Evolutionary conservation across 2,329 filamentous ascomycete genomes (phyloP).

Genomic region (Botrytis squamosa): DNA sequence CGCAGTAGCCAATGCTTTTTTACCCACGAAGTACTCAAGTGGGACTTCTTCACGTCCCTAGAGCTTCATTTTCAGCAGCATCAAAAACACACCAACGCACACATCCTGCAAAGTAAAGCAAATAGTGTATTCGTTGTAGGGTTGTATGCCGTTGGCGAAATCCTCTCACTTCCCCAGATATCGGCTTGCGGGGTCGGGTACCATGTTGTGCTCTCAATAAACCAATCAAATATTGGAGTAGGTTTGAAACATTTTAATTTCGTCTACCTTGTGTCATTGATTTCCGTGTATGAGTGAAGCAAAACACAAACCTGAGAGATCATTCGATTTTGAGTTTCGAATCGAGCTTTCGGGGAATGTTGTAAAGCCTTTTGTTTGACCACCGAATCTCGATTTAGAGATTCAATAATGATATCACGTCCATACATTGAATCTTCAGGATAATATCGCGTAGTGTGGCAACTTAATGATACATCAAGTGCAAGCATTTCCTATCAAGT

Average conservation of each 20-base stretch:
- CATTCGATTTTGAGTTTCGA: not conserved
- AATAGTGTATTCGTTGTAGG: not conserved
- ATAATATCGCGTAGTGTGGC: not conserved
- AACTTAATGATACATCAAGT: not conserved
- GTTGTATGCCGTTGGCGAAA: not conserved
- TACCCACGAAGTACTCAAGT: not conserved
- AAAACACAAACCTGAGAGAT: not conserved
- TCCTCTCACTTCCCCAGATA: not conserved
- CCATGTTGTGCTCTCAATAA: constrained; percentile 6
- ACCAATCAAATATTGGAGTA: constrained; percentile 1
- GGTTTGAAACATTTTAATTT: not conserved
- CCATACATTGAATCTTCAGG: not conserved
- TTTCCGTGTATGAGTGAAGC: not conserved
- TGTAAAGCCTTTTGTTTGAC: not conserved
- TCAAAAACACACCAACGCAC: not conserved
- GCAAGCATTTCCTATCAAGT: not conserved
- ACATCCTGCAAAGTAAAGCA: not conserved
- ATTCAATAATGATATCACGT: not conserved
- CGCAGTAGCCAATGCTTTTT: not conserved
- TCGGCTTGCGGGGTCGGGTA: constrained; percentile 17
- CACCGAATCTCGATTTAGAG: not conserved
- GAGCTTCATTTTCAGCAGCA: not conserved
- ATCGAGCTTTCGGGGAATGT: not conserved
- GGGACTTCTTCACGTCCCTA: not conserved
- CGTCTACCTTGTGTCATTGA: not conserved